Base-by-base conservation (phyloP, 2,329 filamentous ascomycete genomes). In the Thelonectria rubi region DNA sequence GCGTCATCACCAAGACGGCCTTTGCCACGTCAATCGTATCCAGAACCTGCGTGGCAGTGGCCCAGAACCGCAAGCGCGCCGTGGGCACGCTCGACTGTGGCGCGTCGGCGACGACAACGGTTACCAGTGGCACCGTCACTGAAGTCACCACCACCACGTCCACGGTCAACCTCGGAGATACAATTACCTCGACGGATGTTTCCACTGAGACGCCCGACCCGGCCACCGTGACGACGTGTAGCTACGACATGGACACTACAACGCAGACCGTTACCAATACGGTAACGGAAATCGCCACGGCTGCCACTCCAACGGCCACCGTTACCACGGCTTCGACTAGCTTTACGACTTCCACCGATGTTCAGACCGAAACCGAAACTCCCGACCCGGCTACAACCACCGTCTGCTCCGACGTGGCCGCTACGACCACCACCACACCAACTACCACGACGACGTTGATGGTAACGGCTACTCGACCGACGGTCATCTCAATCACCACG, bases 341-440 rank as follows among this genome's bases (percentile, higher is more conserved):
- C 6, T 55, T 39, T 18, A 18, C 47, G 20, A 55, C 53, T 3
- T 40, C 15, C 21, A 42, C 20, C 5, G 53, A 39, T 17, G 47
- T 43, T 18, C 30, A 47, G 3, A 48, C 32, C 15, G 30, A 18
- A 30, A 55, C 43, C 9, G 45, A 21, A n/a, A 46, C 17, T 3
- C 53, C 53, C 42, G 17, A 55, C 9, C 10, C 37, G 11, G 30
- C n/a, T 6, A 55, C 53, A 17, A 48, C 53, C 8, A 55, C 53
- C 14, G 30, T 55, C 42, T 55, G 43, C 26, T 55, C 32, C 14
- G 34, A 55, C 18, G 53, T 55, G 32, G 43, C 37, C 26, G 43
- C 53, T 20, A 55, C 43, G 11, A 21, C 21, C 32, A 55, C 43
- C 8, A 30, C 34, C 14, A 55, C 43, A 10, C 43, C 53, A 2